These are phyloP conservation scores for Komagataella ulmi DNA, from an alignment of 805 yeast genomes.

Conservation along the genomic window DNA sequence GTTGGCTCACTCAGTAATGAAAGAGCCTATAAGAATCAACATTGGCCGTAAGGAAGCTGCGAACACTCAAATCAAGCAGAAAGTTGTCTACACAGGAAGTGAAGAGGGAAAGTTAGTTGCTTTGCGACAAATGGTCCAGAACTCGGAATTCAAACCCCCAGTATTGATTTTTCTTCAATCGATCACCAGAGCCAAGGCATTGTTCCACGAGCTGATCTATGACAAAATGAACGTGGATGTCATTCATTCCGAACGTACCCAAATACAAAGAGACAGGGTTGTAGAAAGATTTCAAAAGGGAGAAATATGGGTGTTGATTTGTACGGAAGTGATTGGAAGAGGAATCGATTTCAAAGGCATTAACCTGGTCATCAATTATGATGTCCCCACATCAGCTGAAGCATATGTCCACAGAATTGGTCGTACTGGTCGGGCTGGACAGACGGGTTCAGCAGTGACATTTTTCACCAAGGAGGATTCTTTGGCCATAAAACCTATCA, in stretches of 20 bases:
- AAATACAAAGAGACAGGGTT: conserved; percentile 71
- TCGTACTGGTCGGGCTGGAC: conserved; percentile 95
- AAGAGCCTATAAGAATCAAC: conserved; percentile 72
- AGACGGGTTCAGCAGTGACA: conserved; percentile 77
- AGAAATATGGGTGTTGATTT: conserved; percentile 89
- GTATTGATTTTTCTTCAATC: conserved; percentile 86
- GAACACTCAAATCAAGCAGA: conserved; percentile 68
- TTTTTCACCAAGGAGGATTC: conserved; percentile 87
- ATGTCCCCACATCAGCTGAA: conserved; percentile 88
- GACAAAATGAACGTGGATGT: conserved; percentile 91
- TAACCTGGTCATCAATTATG: conserved; percentile 88
- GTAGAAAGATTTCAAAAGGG: conserved; percentile 81
- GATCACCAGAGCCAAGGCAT: conserved; percentile 86
- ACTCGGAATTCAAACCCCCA: conserved; percentile 86
- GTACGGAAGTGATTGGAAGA: conserved; percentile 92
- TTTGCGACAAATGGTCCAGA: conserved; percentile 72
- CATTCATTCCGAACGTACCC: conserved; percentile 90
- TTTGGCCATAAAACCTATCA: conserved; percentile 61
- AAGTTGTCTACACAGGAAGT: conserved; percentile 73
- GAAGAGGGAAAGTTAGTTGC: conserved; percentile 95
- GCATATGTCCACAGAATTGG: conserved; percentile 97
- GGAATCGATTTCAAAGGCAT: conserved; percentile 97
- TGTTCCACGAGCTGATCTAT: conserved; percentile 84
- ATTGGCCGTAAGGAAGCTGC: conserved; percentile 95
- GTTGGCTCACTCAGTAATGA: conserved; percentile 75